Conservation (phyloP, 345 rosid species). For the Raphanus raphanistrum region DNA sequence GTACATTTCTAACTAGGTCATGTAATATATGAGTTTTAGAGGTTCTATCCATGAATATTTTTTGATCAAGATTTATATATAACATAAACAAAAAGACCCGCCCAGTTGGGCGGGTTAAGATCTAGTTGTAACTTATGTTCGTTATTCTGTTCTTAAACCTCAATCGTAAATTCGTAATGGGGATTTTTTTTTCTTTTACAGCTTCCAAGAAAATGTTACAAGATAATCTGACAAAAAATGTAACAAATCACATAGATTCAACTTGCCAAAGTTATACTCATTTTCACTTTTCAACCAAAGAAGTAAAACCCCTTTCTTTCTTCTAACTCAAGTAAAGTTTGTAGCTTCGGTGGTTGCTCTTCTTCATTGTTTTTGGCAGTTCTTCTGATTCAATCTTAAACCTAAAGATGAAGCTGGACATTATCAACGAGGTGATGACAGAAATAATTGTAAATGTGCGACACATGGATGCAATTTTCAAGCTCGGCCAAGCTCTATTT, state of each 20-base stretch:
- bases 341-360: conserved; percentile 1
- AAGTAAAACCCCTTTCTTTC: conserved; percentile 3
- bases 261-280: not conserved
- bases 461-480: conserved; percentile 11
- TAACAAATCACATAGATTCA: conserved; percentile 25
- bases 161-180: not conserved
- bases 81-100: too few relatives aligned
- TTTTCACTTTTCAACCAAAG: not conserved
- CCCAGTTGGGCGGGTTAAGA: too few relatives aligned
- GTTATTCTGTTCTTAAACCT: not conserved
- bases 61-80: too few relatives aligned
- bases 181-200: not conserved
- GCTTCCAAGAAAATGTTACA: not conserved
- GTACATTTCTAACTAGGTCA: too few relatives aligned
- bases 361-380: not conserved
- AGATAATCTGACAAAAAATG: conserved; percentile 3
- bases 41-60: too few relatives aligned
- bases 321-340: conserved; percentile 7
- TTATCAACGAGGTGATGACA: not conserved
- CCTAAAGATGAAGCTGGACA: conserved; percentile 15
- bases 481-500: conserved; percentile 40
- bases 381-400: conserved; percentile 15
- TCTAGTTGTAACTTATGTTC: not conserved
- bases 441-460: not conserved
- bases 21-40: too few relatives aligned